Percentiles rank a stretch among this genome's conserved stretches.
These are phyloP conservation scores for Hypoxylon lenormandii DNA, from an alignment of 495 filamentous ascomycete species.

Conservation along the genomic window DNA sequence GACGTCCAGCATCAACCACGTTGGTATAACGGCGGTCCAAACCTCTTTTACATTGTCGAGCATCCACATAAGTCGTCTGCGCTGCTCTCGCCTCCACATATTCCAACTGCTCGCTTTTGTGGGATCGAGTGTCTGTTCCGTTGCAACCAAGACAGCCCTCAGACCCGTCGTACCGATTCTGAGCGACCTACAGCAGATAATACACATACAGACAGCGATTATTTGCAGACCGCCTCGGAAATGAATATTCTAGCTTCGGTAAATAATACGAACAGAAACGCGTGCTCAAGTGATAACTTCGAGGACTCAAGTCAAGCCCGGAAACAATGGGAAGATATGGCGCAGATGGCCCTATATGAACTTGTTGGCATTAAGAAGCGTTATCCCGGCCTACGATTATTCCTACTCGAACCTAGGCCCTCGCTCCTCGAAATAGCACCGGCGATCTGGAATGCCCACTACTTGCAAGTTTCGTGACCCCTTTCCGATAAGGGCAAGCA, in stretches of 20 bases:
- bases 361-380: slow-evolving; percentile 51
- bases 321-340: slow-evolving; percentile 42
- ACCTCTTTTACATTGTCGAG: slow-evolving; percentile 49
- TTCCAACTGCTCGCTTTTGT: slow-evolving; percentile 50
- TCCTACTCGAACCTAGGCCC: slow-evolving; percentile 28
- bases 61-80: slow-evolving; percentile 48
- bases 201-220: not conserved
- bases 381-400: slow-evolving; percentile 40
- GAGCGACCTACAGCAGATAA: not conserved
- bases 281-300: not conserved
- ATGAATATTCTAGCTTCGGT: slow-evolving; percentile 23
- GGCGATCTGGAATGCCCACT: slow-evolving; percentile 59
- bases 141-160: slow-evolving; percentile 15
- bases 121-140: slow-evolving; percentile 49
- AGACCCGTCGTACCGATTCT: not conserved
- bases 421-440: slow-evolving; percentile 60
- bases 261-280: not conserved
- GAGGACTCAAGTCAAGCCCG: slow-evolving; percentile 1
- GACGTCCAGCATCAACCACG: slow-evolving; percentile 39
- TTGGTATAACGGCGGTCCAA: slow-evolving; percentile 39
- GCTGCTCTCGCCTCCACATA: slow-evolving; percentile 48
- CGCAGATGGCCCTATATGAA: slow-evolving; percentile 53
- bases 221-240: not conserved
- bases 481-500: slow-evolving; percentile 9
- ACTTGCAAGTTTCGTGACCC: slow-evolving; percentile 52